Percentiles rank a stretch among this genome's conserved stretches.
These are phyloP conservation scores for Rhynchospora pubera DNA, from an alignment of 176 grass and related monocot genomes.

Conservation along the genomic window DNA sequence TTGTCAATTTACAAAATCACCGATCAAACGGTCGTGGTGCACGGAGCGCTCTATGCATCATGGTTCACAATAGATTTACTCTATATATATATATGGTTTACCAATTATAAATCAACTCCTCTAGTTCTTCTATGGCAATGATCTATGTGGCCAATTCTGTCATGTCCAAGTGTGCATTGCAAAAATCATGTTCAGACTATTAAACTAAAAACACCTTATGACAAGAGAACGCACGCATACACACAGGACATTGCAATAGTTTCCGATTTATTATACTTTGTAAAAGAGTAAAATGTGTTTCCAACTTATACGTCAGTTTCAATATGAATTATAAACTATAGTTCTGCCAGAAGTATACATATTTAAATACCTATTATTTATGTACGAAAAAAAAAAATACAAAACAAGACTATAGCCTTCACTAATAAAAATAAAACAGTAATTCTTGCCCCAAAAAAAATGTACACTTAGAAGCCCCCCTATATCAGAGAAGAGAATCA, in stretches of 20 bases:
- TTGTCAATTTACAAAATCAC: too few relatives aligned
- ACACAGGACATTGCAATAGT: background rate
- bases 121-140: too few relatives aligned
- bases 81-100: too few relatives aligned
- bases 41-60: too few relatives aligned
- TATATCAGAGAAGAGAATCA: background rate
- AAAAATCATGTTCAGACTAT: background rate
- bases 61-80: too few relatives aligned
- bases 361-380: background rate
- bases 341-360: background rate
- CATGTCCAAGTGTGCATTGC: too few relatives aligned
- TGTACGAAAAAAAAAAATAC: conserved; percentile 1
- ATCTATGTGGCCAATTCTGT: too few relatives aligned
- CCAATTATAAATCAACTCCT: too few relatives aligned
- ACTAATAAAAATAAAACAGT: background rate
- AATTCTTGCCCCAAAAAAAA: conserved; percentile 16
- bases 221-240: too few relatives aligned
- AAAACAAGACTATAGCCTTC: background rate
- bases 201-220: background rate
- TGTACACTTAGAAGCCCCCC: conserved; percentile 59
- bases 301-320: background rate
- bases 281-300: background rate
- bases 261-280: background rate
- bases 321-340: conserved; percentile 3
- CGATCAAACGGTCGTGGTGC: too few relatives aligned